A percentile compares a stretch with the other conserved stretches of the same genome.
Evolutionary conservation across 2,329 filamentous ascomycete species (phyloP).

Genomic region (Cordyceps cicadae): DNA sequence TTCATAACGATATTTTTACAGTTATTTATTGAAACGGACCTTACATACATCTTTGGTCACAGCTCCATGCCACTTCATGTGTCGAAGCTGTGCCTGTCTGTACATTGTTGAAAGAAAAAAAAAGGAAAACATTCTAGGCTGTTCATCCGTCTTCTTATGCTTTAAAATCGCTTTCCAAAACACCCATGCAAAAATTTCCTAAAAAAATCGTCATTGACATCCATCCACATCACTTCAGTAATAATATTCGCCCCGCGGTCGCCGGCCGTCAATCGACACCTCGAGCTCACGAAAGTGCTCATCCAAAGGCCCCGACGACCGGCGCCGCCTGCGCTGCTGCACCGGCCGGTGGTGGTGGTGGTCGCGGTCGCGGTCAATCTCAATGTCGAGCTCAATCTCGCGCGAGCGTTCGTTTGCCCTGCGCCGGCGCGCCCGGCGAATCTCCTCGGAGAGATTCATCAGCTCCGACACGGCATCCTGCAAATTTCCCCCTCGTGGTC

Average conservation of each 20-base stretch:
- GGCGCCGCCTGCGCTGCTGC: background rate
- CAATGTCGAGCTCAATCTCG: constrained; percentile 10
- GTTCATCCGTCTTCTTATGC: background rate
- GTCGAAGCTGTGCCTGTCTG: no score
- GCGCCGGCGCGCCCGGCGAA: background rate
- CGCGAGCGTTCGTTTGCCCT: background rate
- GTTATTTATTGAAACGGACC: no score
- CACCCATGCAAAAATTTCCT: background rate
- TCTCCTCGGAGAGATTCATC: constrained; percentile 4
- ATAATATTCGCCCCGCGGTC: background rate
- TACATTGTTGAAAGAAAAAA: no score
- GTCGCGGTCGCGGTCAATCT: constrained; percentile 5
- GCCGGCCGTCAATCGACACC: constrained; percentile 1
- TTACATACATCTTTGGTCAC: no score
- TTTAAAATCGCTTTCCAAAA: no score
- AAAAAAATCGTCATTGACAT: background rate
- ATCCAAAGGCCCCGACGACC: constrained; percentile 5
- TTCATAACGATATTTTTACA: no score
- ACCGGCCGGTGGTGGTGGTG: background rate
- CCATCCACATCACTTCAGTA: background rate
- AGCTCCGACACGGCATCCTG: constrained; percentile 5
- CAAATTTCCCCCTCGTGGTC: no score
- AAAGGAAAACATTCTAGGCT: background rate
- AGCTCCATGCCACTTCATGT: no score
- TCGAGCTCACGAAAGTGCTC: constrained; percentile 7